Base-by-base conservation (phyloP, 176 grass and related monocot species). In the Raddia guianensis region DNA sequence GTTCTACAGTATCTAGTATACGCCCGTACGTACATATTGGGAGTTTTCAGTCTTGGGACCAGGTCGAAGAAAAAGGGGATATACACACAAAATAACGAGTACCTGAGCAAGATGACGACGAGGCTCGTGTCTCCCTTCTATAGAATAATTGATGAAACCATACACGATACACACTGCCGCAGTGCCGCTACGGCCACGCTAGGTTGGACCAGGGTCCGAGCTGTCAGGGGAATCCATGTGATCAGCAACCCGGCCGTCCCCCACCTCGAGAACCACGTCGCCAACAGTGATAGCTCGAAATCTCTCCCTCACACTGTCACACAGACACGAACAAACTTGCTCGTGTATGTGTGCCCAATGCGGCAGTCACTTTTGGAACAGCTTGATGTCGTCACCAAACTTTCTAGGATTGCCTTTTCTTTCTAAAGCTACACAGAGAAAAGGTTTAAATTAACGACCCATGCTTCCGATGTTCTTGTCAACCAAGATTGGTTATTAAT, bases 221-320 rank as follows among this genome's bases (percentile, higher is more conserved):
- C 45, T 52, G 79, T 51, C 79, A 82, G 49, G 44, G 55, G 68
- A 63, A 73, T 82, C 80, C 80, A 82, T 73, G 68, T 82, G 57
- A 73, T 49, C 32, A 52, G 16, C 59, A 64, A 53, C 78, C 37
- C 37, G 37, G 37, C 37, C 19, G 49, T 9, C 33, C 5, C 12
- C 7, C 57, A 15, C 58, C 70, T 66, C 35, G 81, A 66, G 6
- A 74, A 66, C 48, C 37, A 12, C 80, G 13, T 55, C 60, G 8
- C 13, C 0, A 46, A 66, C 60, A 74, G 70, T 47, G 16, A 44
- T 72, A 15, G 21, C 52, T 34, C 19, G 11, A 57, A 69, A 70
- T 48, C 78, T 37, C 43, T 58, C 27, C 60, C 55, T 49, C 65
- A 48, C 6, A 6, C 40, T 15, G 0, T 16, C 5, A 11, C 32